A percentile compares a stretch with the other conserved stretches of the same genome.
phyloP scores from a whole-genome alignment of 306 rosid species.

The Trifolium dubium region DNA sequence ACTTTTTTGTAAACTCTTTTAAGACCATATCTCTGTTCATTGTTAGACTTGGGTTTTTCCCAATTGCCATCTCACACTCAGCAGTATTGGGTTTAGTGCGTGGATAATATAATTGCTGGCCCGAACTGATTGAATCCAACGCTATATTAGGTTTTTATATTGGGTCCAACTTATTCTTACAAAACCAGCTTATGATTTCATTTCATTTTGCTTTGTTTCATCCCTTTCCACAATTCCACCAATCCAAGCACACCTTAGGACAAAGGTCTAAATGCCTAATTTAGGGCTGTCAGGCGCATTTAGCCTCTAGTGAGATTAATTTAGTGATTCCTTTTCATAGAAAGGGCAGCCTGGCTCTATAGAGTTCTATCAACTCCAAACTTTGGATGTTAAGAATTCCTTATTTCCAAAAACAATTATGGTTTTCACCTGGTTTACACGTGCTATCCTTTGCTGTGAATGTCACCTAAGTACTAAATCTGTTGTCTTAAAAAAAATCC shows the following conservation, averaged over 20 bases:
- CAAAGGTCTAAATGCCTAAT: not conserved
- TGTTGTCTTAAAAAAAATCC: not conserved
- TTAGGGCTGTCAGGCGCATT: slow-evolving; percentile 2
- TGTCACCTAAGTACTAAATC: not conserved
- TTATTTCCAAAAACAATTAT: not conserved
- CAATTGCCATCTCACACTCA: not conserved
- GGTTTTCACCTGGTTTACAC: not conserved
- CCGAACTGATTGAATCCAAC: not conserved
- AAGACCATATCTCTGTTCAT: not conserved
- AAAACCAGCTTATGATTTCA: not conserved
- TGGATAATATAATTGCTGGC: not conserved
- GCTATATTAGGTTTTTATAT: not conserved
- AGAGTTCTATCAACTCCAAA: not conserved
- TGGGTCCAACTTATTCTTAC: not conserved
- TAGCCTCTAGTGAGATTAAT: not conserved
- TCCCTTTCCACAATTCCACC: not conserved
- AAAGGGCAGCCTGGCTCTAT: not conserved
- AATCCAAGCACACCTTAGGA: not conserved
- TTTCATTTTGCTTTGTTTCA: not conserved
- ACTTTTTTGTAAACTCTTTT: not conserved
- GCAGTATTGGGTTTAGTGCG: not conserved
- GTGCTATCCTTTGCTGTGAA: not conserved
- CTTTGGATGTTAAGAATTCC: not conserved
- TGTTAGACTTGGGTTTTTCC: not conserved
- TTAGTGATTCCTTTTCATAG: not conserved